A percentile compares a stretch with the other conserved stretches of the same genome.
Conservation (phyloP, 208 protist genomes). For the Leishmania braziliensis region DNA sequence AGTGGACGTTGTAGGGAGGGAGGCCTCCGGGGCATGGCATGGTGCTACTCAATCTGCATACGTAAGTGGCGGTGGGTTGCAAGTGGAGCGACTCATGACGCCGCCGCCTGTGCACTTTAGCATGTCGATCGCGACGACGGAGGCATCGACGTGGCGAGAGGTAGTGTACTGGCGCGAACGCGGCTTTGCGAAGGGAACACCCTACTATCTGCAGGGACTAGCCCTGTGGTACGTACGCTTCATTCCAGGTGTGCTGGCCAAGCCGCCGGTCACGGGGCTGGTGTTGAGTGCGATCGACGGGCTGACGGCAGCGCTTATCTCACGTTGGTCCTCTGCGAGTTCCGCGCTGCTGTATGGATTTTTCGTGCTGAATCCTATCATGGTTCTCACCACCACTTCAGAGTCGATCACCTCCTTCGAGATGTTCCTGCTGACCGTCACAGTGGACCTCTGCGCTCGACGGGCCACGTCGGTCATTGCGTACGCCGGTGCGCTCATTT, state of each 20-base stretch:
- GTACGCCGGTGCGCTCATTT: conserved; percentile 28
- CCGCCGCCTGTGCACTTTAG: conserved; percentile 36
- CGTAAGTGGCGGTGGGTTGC: background rate
- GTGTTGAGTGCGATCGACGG: conserved; percentile 66
- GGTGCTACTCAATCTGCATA: conserved; percentile 15
- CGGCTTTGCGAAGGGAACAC: conserved; percentile 27
- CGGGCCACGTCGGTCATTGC: conserved; percentile 1
- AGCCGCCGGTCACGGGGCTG: conserved; percentile 34
- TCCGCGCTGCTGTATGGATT: conserved; percentile 56
- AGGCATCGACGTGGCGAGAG: conserved; percentile 67
- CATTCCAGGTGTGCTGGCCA: conserved; percentile 44
- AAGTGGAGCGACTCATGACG: conserved; percentile 19
- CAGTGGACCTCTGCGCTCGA: conserved; percentile 39
- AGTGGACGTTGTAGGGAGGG: conserved; percentile 8
- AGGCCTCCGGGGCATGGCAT: background rate
- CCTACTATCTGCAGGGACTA: conserved; percentile 46
- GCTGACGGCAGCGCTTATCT: conserved; percentile 54
- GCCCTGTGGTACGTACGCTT: conserved; percentile 70
- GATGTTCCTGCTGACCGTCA: conserved; percentile 48
- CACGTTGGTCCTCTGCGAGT: conserved; percentile 46
- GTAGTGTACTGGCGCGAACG: conserved; percentile 58
- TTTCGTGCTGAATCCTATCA: conserved; percentile 71
- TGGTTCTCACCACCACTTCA: conserved; percentile 42
- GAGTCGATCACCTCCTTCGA: conserved; percentile 70
- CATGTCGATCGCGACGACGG: conserved; percentile 35